phyloP scores from a whole-genome alignment of 306 rosid genomes.

The Comarum palustre region DNA sequence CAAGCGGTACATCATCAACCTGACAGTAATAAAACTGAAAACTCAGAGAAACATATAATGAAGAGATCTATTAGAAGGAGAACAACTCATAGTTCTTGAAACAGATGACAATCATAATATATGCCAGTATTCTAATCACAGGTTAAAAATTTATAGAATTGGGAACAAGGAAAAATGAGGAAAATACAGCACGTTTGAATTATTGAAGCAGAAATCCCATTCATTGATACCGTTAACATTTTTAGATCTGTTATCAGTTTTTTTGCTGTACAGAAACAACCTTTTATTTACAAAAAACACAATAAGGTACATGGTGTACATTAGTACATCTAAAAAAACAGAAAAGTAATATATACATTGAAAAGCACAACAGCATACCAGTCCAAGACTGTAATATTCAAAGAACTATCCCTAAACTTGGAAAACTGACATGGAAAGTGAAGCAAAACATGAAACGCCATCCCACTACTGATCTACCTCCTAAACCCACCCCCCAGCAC shows the following conservation, averaged over 20 bases:
- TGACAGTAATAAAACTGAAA: slow-evolving; percentile 26
- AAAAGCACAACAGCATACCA: background rate
- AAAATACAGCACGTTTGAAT: background rate
- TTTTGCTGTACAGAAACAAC: background rate
- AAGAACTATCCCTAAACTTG: background rate
- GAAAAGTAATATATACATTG: background rate
- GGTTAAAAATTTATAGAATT: background rate
- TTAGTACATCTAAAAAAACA: background rate
- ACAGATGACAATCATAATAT: background rate
- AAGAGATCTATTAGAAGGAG: background rate
- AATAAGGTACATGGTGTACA: background rate
- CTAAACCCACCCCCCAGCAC: background rate
- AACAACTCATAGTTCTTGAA: background rate
- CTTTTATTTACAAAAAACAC: background rate
- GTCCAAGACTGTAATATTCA: background rate
- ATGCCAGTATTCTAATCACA: background rate
- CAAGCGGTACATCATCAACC: slow-evolving; percentile 75
- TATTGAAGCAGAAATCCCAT: background rate
- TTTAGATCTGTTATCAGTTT: background rate
- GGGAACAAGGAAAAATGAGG: background rate
- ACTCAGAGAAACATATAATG: background rate
- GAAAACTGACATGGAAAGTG: background rate
- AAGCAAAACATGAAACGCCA: background rate
- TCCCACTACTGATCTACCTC: background rate
- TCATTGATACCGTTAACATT: background rate